These are phyloP conservation scores for Alternaria ethzedia DNA, from an alignment of 2,329 filamentous ascomycete genomes.

Conservation along the genomic window DNA sequence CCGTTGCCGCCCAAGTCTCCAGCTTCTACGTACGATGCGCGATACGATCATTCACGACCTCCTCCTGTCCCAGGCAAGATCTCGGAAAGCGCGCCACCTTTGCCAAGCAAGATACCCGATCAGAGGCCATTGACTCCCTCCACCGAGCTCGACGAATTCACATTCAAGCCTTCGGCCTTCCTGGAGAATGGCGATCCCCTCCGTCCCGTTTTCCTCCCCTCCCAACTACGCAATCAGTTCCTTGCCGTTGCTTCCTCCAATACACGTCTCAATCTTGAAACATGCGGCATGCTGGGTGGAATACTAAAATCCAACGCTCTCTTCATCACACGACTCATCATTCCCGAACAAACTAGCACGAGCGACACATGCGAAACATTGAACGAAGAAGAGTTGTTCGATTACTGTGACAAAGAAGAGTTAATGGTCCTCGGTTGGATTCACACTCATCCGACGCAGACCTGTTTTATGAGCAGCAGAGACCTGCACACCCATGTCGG, in stretches of 20 bases:
- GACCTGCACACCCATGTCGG: constrained; percentile 93
- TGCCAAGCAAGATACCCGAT: constrained; percentile 42
- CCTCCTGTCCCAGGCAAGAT: constrained; percentile 41
- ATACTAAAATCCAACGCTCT: constrained; percentile 90
- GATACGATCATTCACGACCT: constrained; percentile 21
- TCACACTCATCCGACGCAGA: constrained; percentile 95
- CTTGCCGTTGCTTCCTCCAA: constrained; percentile 76
- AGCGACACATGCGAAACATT: constrained; percentile 94
- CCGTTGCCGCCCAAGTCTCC: constrained; percentile 38
- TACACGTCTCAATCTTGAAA: constrained; percentile 83
- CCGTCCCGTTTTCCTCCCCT: constrained; percentile 85
- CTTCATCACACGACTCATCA: constrained; percentile 86
- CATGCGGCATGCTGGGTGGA: constrained; percentile 92
- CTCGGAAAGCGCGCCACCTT: constrained; percentile 32
- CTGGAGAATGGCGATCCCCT: constrained; percentile 89
- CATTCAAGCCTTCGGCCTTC: constrained; percentile 83
- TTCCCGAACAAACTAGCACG: constrained; percentile 89
- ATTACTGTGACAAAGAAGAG: constrained; percentile 85
- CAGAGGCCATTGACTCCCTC: constrained; percentile 42
- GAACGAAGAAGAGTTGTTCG: constrained; percentile 83
- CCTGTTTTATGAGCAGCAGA: constrained; percentile 95
- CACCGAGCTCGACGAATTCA: constrained; percentile 66
- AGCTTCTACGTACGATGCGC: constrained; percentile 21
- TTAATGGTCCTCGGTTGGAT: constrained; percentile 94
- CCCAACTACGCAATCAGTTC: constrained; percentile 75